These are phyloP conservation scores for Drechslerella stenobrocha DNA, from an alignment of 2,329 filamentous ascomycete genomes.

Conservation along the genomic window DNA sequence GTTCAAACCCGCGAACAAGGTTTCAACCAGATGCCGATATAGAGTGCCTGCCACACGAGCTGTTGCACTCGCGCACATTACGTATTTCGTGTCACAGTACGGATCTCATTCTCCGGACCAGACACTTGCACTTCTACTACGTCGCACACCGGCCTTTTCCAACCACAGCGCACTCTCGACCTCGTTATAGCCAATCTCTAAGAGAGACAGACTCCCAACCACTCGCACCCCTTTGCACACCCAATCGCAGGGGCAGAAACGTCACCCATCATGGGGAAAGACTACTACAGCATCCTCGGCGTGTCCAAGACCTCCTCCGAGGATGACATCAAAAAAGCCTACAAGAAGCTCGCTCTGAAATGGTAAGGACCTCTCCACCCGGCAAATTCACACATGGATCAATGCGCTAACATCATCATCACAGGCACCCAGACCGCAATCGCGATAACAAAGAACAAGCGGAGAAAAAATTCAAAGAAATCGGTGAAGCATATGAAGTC, in stretches of 20 bases:
- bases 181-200: neutral
- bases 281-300: constrained; percentile 97
- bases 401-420: constrained; percentile 18
- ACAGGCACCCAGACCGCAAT: constrained; percentile 73
- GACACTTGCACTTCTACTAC: neutral
- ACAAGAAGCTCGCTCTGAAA: constrained; percentile 84
- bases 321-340: constrained; percentile 93
- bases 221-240: too few relatives aligned
- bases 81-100: neutral
- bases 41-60: neutral
- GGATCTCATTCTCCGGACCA: neutral
- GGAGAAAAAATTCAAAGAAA: constrained; percentile 86
- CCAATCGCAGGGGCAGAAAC: too few relatives aligned
- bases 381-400: constrained; percentile 70
- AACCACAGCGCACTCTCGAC: neutral
- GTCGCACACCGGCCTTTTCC: neutral
- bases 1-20: neutral
- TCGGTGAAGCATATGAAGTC: constrained; percentile 73
- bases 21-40: constrained; percentile 17
- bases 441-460: constrained; percentile 80
- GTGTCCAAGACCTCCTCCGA: constrained; percentile 83
- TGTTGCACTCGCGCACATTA: neutral
- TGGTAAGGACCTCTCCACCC: constrained; percentile 16
- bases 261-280: constrained; percentile 71
- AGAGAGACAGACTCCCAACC: neutral